Percentiles rank a stretch among this genome's conserved stretches.
These are phyloP conservation scores for Phytophthora ohioensis DNA, from an alignment of 352 stramenopile genomes.

Conservation along the genomic window DNA sequence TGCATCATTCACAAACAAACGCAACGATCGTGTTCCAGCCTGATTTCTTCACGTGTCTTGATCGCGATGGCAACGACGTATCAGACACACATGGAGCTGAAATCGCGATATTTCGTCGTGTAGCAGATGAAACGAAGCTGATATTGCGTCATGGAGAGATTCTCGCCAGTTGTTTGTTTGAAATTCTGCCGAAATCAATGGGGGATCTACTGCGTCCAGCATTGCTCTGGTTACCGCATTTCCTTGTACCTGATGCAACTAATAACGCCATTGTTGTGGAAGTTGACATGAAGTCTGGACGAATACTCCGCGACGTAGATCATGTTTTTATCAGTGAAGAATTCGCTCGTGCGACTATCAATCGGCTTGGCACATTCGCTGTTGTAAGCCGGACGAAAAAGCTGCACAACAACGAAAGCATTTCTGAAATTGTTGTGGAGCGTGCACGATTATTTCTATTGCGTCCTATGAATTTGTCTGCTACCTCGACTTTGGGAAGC, in stretches of 20 bases:
- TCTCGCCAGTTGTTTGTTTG: slow-evolving; percentile 58
- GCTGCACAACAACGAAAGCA: slow-evolving; percentile 8
- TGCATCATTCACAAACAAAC: slow-evolving; percentile 36
- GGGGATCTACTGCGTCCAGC: slow-evolving; percentile 37
- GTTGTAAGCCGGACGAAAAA: slow-evolving; percentile 24
- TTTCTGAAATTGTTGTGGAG: slow-evolving; percentile 9
- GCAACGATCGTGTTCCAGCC: slow-evolving; percentile 61
- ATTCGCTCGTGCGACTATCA: slow-evolving; percentile 23
- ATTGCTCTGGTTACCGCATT: slow-evolving; percentile 46
- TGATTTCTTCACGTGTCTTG: slow-evolving; percentile 55
- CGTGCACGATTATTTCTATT: slow-evolving; percentile 22
- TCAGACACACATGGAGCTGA: slow-evolving; percentile 62
- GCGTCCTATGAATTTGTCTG: slow-evolving; percentile 17
- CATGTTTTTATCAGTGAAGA: slow-evolving; percentile 5
- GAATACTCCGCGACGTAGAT: slow-evolving; percentile 31
- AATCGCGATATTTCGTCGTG: slow-evolving; percentile 43
- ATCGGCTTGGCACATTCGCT: slow-evolving; percentile 30
- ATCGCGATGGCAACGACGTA: slow-evolving; percentile 51
- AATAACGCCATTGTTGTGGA: slow-evolving; percentile 35
- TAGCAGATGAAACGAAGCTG: slow-evolving; percentile 6
- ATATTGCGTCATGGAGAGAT: slow-evolving; percentile 35
- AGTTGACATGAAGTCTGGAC: slow-evolving; percentile 36
- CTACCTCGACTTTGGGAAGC: neutral
- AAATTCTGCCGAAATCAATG: slow-evolving; percentile 48
- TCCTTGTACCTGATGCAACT: slow-evolving; percentile 6